phyloP scores from a whole-genome alignment of 345 rosid genomes.

The Psidium friedrichsthalianum region DNA sequence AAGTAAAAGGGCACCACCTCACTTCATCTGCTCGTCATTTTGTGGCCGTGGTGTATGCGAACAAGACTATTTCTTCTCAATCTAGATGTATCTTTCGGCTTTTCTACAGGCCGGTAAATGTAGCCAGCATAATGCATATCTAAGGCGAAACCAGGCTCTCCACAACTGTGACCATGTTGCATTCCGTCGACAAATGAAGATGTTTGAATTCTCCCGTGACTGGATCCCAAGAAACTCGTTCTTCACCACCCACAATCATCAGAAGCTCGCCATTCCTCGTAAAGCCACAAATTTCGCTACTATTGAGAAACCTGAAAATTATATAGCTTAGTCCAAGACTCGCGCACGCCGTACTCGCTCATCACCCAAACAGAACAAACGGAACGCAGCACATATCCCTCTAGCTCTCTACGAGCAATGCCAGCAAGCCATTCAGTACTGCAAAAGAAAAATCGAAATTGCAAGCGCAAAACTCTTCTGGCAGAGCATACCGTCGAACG shows the following conservation, averaged over 20 bases:
- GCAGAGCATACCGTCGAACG: neutral
- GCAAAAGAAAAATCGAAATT: too few relatives aligned
- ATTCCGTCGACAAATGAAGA: neutral
- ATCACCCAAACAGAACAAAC: neutral
- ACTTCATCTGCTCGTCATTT: neutral
- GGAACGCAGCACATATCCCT: too few relatives aligned
- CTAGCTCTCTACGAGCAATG: neutral
- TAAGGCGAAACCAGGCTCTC: neutral
- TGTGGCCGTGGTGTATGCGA: neutral
- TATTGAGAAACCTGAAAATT: neutral
- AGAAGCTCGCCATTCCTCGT: neutral
- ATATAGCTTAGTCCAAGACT: neutral
- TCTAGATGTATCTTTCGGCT: neutral
- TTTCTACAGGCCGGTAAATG: too few relatives aligned
- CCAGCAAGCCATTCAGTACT: too few relatives aligned
- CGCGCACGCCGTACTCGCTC: neutral
- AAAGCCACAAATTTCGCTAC: neutral
- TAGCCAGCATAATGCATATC: neutral
- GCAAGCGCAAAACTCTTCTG: too few relatives aligned
- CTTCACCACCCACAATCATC: rapidly evolving
- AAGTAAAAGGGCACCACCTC: neutral
- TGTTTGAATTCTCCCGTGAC: neutral
- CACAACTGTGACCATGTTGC: neutral
- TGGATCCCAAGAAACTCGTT: neutral
- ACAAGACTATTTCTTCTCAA: neutral